These are phyloP conservation scores for Knoxia roxburghii DNA, from an alignment of 257 asterid genomes.

Conservation along the genomic window DNA sequence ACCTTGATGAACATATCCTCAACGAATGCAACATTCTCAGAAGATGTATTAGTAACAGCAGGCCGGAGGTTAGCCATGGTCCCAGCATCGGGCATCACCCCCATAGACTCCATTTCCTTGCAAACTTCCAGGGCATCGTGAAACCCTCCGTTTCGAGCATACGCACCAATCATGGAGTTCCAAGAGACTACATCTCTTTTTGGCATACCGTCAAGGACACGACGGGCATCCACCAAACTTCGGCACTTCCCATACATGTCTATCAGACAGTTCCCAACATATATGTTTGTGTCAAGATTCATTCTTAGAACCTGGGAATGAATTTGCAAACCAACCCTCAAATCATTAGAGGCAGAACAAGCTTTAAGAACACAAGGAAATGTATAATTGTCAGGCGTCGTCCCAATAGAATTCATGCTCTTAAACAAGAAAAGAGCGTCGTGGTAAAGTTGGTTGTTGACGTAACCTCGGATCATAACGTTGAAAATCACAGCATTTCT, in stretches of 20 bases:
- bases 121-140: constrained; percentile 70
- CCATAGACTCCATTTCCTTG: constrained; percentile 54
- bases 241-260: constrained; percentile 93
- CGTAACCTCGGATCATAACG: constrained; percentile 82
- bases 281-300: constrained; percentile 55
- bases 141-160: constrained; percentile 59
- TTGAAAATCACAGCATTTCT: constrained; percentile 53
- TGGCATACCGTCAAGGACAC: constrained; percentile 57
- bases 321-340: constrained; percentile 54
- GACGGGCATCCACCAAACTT: constrained; percentile 48
- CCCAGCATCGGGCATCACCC: constrained; percentile 59
- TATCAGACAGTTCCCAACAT: constrained; percentile 68
- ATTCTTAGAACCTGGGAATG: constrained; percentile 55
- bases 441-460: constrained; percentile 44
- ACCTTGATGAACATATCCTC: constrained; percentile 54
- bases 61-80: constrained; percentile 93
- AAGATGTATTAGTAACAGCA: constrained; percentile 57
- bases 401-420: constrained; percentile 36
- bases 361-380: constrained; percentile 81
- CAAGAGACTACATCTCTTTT: constrained; percentile 67
- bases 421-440: constrained; percentile 57
- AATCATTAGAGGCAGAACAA: constrained; percentile 48
- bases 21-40: constrained; percentile 56
- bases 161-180: constrained; percentile 79
- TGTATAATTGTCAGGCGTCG: constrained; percentile 67